phyloP scores from a whole-genome alignment of 2,329 filamentous ascomycete species.

The Rasamsonia emersonii region DNA sequence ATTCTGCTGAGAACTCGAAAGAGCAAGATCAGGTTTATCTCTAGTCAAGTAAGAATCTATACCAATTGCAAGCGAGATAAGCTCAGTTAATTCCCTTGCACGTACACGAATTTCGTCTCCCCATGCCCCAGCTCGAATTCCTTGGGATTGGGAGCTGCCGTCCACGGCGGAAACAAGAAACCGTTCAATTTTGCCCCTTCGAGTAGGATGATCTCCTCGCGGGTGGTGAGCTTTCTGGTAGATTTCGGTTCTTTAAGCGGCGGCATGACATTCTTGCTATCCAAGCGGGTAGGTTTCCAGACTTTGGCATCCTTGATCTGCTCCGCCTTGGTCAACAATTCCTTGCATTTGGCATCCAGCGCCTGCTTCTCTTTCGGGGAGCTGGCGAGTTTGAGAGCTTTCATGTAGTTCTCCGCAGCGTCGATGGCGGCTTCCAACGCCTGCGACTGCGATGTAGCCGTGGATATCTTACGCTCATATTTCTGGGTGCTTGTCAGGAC shows the following conservation, averaged over 20 bases:
- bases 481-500: constrained; percentile 35
- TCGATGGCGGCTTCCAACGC: constrained; percentile 68
- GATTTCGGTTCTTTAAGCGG: constrained; percentile 42
- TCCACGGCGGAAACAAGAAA: constrained; percentile 79
- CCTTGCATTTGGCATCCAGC: constrained; percentile 60
- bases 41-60: constrained; percentile 35
- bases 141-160: constrained; percentile 47
- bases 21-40: constrained; percentile 58
- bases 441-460: constrained; percentile 47
- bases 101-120: constrained; percentile 56
- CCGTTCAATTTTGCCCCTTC: constrained; percentile 74
- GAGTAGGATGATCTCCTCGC: constrained; percentile 68
- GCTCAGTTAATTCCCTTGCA: constrained; percentile 10
- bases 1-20: constrained; percentile 65
- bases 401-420: constrained; percentile 75
- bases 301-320: constrained; percentile 52
- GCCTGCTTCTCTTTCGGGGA: constrained; percentile 54
- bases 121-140: constrained; percentile 52
- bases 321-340: constrained; percentile 65
- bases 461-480: constrained; percentile 45
- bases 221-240: constrained; percentile 54
- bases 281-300: constrained; percentile 19
- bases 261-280: constrained; percentile 17
- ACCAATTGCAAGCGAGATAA: constrained; percentile 10
- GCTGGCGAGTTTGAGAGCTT: constrained; percentile 56